phyloP scores from a whole-genome alignment of 352 stramenopile genomes.

The Globisporangium irregulare region DNA sequence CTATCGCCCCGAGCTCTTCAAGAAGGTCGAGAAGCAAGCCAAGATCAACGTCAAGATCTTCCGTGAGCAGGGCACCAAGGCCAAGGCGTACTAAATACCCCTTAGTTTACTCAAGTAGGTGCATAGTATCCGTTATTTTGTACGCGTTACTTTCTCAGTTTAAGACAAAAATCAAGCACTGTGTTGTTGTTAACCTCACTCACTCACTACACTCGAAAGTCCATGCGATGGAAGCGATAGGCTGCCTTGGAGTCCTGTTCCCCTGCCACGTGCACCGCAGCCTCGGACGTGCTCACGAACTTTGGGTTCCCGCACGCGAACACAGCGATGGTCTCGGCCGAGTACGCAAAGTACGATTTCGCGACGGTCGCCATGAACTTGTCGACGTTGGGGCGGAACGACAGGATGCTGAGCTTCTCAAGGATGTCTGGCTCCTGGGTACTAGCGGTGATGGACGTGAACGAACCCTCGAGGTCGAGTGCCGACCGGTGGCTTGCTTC shows the following conservation, averaged over 20 bases:
- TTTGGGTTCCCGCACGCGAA: slow-evolving; percentile 21
- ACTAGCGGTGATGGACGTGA: background rate
- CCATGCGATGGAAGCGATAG: slow-evolving; percentile 12
- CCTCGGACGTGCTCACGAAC: slow-evolving; percentile 14
- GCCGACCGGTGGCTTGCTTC: background rate
- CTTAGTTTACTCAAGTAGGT: background rate
- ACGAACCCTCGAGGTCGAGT: background rate
- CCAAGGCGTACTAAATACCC: background rate
- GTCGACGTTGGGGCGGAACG: slow-evolving; percentile 22
- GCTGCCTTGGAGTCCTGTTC: background rate
- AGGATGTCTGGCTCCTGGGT: slow-evolving; percentile 17
- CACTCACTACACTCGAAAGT: slow-evolving; percentile 8
- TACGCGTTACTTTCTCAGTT: background rate
- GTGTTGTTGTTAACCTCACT: background rate
- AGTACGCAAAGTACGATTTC: slow-evolving; percentile 17
- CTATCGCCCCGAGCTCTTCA: slow-evolving; percentile 68
- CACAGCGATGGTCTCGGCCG: slow-evolving; percentile 21
- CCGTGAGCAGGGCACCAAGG: slow-evolving; percentile 20
- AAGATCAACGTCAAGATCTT: slow-evolving; percentile 65
- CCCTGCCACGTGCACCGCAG: slow-evolving; percentile 5
- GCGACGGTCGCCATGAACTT: slow-evolving; percentile 22
- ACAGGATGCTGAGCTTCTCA: slow-evolving; percentile 26
- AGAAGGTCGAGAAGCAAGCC: slow-evolving; percentile 55
- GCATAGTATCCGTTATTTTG: background rate
- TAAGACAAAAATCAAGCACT: background rate